Conservation (phyloP, 1,139 yeast genomes). For the Diutina catenulata region DNA sequence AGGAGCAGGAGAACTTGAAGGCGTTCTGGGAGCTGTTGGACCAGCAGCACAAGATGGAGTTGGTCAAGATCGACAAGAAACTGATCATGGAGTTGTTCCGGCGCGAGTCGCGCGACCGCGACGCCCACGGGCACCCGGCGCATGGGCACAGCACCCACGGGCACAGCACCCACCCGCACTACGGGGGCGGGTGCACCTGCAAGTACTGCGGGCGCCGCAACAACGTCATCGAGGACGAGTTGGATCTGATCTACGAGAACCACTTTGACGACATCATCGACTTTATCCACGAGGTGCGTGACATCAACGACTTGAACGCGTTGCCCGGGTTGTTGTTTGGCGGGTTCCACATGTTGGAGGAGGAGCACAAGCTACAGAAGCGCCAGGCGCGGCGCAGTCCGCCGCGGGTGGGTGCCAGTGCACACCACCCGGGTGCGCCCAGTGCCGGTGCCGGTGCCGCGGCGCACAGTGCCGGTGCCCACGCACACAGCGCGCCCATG, state of each 20-base stretch:
- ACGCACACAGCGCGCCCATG: no score
- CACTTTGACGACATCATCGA: conserved; percentile 43
- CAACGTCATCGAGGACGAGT: conserved; percentile 63
- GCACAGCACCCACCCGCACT: neutral
- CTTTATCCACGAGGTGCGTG: conserved; percentile 22
- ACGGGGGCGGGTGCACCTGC: conserved; percentile 27
- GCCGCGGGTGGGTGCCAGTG: neutral
- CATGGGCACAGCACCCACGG: conserved; percentile 8
- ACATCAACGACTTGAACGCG: conserved; percentile 29
- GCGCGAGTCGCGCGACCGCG: neutral
- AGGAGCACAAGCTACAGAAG: conserved; percentile 18
- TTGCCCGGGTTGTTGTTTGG: conserved; percentile 30
- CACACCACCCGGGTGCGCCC: neutral
- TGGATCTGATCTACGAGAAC: conserved; percentile 43
- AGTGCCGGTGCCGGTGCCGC: conserved; percentile 5
- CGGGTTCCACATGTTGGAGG: conserved; percentile 29
- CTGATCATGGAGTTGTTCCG: conserved; percentile 2
- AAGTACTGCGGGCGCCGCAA: conserved; percentile 71
- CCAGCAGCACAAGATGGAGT: conserved; percentile 6
- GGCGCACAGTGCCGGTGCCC: neutral
- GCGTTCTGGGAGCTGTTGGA: conserved; percentile 6
- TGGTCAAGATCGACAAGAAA: conserved; percentile 4
- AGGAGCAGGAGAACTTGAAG: neutral
- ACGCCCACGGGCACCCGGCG: conserved; percentile 6
- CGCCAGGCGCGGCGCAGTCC: conserved; percentile 9